Percentiles rank a stretch among this genome's conserved stretches.
Conservation (phyloP, 2,329 filamentous ascomycete species). For the Phaeophleospora eucalypticola region DNA sequence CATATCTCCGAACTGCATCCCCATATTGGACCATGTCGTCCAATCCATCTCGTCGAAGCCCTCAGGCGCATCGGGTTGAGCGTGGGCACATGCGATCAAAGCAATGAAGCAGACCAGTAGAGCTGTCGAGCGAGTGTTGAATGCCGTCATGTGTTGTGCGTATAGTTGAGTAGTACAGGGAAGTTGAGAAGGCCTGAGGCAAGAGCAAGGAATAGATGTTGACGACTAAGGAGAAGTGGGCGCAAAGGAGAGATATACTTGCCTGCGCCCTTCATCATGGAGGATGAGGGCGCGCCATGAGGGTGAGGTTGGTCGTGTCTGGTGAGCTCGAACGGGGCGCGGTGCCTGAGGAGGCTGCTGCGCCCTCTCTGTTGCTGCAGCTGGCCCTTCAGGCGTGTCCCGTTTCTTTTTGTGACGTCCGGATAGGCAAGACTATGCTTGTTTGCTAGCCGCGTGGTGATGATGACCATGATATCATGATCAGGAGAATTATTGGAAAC, state of each 20-base stretch:
- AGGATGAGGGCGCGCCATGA: not conserved
- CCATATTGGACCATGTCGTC: slow-evolving; percentile 3
- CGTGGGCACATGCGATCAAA: slow-evolving; percentile 4
- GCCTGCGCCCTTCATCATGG: slow-evolving; percentile 1
- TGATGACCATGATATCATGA: too few relatives aligned
- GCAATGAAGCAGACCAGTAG: slow-evolving; percentile 1
- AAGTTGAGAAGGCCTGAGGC: not conserved
- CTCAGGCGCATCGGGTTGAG: slow-evolving; percentile 1
- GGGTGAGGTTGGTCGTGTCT: not conserved
- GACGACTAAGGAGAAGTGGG: slow-evolving; percentile 2
- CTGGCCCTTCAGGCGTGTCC: too few relatives aligned
- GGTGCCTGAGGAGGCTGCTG: too few relatives aligned
- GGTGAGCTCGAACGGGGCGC: too few relatives aligned
- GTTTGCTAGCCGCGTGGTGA: too few relatives aligned
- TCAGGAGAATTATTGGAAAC: too few relatives aligned
- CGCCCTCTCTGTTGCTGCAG: too few relatives aligned
- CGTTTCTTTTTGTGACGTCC: too few relatives aligned
- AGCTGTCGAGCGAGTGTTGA: slow-evolving; percentile 2
- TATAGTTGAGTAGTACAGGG: not conserved
- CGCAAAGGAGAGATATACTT: slow-evolving; percentile 2
- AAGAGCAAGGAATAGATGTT: not conserved
- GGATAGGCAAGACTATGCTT: too few relatives aligned
- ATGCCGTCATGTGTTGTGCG: slow-evolving; percentile 1
- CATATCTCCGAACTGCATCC: slow-evolving; percentile 5
- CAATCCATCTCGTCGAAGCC: slow-evolving; percentile 8